phyloP scores from a whole-genome alignment of 441 rosid species.

The Oxalis stricta region DNA sequence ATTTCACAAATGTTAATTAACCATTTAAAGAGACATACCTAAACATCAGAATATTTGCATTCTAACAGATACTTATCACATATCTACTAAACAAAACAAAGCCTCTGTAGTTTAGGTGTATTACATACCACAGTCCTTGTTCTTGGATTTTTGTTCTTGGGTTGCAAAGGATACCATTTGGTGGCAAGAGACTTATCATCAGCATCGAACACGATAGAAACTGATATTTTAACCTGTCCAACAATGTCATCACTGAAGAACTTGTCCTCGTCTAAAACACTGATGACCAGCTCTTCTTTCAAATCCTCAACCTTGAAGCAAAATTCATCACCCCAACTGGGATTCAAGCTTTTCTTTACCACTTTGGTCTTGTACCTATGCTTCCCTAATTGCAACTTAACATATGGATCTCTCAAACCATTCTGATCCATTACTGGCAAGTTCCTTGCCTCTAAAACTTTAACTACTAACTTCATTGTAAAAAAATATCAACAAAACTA shows the following conservation, averaged over 20 bases:
- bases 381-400: slow-evolving; percentile 65
- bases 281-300: slow-evolving; percentile 60
- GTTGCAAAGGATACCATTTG: slow-evolving; percentile 65
- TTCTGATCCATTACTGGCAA: slow-evolving; percentile 70
- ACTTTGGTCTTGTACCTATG: slow-evolving; percentile 67
- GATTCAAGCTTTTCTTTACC: slow-evolving; percentile 74
- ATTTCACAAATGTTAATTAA: neutral
- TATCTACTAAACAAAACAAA: no score
- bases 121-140: slow-evolving; percentile 63
- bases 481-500: no score
- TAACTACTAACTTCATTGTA: slow-evolving; percentile 59
- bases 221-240: slow-evolving; percentile 54
- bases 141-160: slow-evolving; percentile 69
- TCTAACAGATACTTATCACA: no score
- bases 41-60: no score
- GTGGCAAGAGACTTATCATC: slow-evolving; percentile 62
- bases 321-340: slow-evolving; percentile 84
- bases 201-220: slow-evolving; percentile 62
- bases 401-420: slow-evolving; percentile 84
- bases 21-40: neutral
- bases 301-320: slow-evolving; percentile 85
- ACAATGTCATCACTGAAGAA: slow-evolving; percentile 78
- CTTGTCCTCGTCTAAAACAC: slow-evolving; percentile 84
- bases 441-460: slow-evolving; percentile 73
- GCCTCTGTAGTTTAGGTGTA: neutral